Conservation (phyloP, 306 rosid species). For the Psophocarpus tetragonolobus region DNA sequence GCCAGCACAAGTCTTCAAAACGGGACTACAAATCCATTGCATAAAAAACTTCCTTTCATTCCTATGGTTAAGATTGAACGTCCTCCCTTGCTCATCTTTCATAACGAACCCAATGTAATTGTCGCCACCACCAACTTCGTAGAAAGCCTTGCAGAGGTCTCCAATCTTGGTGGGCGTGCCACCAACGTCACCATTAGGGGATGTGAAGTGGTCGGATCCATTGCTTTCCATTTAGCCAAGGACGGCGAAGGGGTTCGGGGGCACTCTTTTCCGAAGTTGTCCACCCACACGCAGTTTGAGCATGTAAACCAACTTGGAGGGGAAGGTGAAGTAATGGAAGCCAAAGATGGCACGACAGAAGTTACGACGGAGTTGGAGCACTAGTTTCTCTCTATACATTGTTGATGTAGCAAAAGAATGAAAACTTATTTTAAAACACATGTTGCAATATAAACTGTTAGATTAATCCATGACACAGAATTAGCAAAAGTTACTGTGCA, state of each 20-base stretch:
- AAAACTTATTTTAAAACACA: too few species aligned
- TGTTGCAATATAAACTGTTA: too few species aligned
- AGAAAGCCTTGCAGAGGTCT: conserved; percentile 82
- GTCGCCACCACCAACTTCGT: conserved; percentile 88
- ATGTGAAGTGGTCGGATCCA: conserved; percentile 56
- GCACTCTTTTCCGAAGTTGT: conserved; percentile 85
- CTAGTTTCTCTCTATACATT: too few species aligned
- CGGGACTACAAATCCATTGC: conserved; percentile 95
- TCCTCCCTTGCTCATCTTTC: conserved; percentile 66
- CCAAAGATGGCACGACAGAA: conserved; percentile 93
- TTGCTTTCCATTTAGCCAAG: conserved; percentile 83
- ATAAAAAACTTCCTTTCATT: conserved; percentile 65
- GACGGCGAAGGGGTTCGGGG: conserved; percentile 83
- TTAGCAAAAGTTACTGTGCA: too few species aligned
- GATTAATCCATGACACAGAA: too few species aligned
- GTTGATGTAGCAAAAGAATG: too few species aligned
- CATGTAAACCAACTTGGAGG: conserved; percentile 80
- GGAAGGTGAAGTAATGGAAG: conserved; percentile 91
- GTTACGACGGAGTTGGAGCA: too few species aligned
- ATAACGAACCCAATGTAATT: conserved; percentile 85
- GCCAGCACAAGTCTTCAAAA: conserved; percentile 82
- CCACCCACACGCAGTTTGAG: conserved; percentile 93
- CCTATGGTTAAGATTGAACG: conserved; percentile 71
- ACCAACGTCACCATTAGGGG: conserved; percentile 48
- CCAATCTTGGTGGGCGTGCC: conserved; percentile 90